These are phyloP conservation scores for Dictyostelium brefeldianum DNA, from an alignment of 78 protist species.

Conservation along the genomic window DNA sequence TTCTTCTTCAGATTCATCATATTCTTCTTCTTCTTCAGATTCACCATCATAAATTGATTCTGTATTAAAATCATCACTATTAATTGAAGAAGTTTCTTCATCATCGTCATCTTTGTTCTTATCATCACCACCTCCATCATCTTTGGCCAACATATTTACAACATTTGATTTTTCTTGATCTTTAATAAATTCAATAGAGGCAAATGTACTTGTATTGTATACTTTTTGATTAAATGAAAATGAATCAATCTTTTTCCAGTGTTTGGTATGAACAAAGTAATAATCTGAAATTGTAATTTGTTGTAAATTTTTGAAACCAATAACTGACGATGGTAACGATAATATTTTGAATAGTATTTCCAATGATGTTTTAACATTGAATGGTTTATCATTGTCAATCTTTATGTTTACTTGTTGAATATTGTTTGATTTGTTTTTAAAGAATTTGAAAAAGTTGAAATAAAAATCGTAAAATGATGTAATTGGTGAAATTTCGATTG, in stretches of 20 bases:
- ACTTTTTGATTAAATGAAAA: slow-evolving; percentile 5
- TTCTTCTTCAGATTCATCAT: neutral
- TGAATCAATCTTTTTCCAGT: neutral
- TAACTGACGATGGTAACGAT: too few relatives aligned
- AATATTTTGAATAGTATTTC: neutral
- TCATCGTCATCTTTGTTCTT: neutral
- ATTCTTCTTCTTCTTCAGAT: neutral
- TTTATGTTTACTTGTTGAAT: too few relatives aligned
- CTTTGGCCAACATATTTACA: too few relatives aligned
- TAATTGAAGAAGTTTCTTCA: neutral
- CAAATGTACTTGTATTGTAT: neutral
- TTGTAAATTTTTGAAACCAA: neutral
- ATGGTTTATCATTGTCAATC: too few relatives aligned
- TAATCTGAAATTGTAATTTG: neutral
- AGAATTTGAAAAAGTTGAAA: too few relatives aligned
- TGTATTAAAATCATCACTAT: neutral
- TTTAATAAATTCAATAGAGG: neutral
- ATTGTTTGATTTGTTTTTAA: too few relatives aligned
- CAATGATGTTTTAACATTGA: neutral
- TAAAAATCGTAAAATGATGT: too few relatives aligned
- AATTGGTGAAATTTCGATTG: too few relatives aligned
- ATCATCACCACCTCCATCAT: neutral
- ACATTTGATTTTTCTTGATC: neutral
- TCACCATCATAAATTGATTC: neutral
- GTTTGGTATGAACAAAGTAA: neutral